Base-by-base conservation (phyloP, 306 rosid species). In the Boehmeria nivea region DNA sequence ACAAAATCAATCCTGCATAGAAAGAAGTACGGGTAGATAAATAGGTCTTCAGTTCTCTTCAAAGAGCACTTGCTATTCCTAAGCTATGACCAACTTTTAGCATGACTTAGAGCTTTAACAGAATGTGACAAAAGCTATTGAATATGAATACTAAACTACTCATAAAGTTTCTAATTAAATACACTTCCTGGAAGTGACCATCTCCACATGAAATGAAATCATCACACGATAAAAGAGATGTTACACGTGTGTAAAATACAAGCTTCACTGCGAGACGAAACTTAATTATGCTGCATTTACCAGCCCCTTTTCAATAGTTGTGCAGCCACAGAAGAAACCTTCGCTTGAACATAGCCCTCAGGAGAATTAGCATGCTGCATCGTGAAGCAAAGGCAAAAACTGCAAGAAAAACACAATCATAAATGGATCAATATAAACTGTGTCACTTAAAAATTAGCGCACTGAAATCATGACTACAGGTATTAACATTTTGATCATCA, bases 261-360 rank as follows among this genome's bases (percentile, higher is more conserved):
- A 39, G 31, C 46, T 31, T 31, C 2, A 22, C 23, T 22, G 21
- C 8, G 19, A 3, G 14, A 11, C 38, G 11, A 33, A 22, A 47
- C 19, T 10, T 18, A 48, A 59, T 34, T 43, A 47, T 22, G 62
- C 12, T 6, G 58, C 57, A 66, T 83, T 71, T 76, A 90, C 98
- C 98, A 90, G 61, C 91, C 98, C 81, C 98, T 84, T 82, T 90
- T 90, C 82, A 90, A 74, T 76, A 90, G 76, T 68, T 87, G 98
- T 70, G 91, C 75, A 63, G 98, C 95, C 64, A 90, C 95, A 14
- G 95, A 83, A 66, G 98, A 82, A 63, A 87, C 91, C 78, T 90
- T 90, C 60, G 67, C 77, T 77, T 84, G 94, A 61, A 90, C 95
- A 74, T 70, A 90, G 51, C 81, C 71, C 71, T 87, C 94, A 3